Conservation (phyloP, 176 grass and related monocot genomes). For the Avena eriantha region DNA sequence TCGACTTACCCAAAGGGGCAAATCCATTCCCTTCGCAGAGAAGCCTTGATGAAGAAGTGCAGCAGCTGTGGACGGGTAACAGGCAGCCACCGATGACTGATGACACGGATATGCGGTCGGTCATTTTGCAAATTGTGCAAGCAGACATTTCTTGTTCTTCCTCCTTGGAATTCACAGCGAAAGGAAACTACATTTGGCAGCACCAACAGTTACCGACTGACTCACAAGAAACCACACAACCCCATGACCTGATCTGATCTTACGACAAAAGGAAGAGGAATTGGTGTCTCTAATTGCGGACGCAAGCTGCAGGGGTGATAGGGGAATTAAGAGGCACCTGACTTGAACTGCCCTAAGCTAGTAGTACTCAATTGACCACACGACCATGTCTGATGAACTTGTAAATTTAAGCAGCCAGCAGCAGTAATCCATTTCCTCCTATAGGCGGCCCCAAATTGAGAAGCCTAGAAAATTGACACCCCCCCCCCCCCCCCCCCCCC, state of each 20-base stretch:
- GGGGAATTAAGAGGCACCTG: background rate
- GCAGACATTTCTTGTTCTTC: background rate
- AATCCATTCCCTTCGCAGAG: slow-evolving; percentile 4
- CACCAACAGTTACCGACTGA: no score
- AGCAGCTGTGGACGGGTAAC: no score
- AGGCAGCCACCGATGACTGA: no score
- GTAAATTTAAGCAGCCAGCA: background rate
- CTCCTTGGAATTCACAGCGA: background rate
- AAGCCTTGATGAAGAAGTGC: background rate
- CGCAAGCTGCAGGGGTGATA: background rate
- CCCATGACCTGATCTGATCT: background rate
- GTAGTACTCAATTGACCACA: background rate
- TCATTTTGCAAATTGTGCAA: background rate
- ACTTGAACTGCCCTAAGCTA: background rate
- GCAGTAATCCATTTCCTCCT: background rate
- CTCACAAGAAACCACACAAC: background rate
- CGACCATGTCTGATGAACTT: background rate
- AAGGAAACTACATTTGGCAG: slow-evolving; percentile 15
- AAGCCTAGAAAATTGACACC: slow-evolving; percentile 27
- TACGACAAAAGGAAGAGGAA: background rate
- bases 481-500: no score
- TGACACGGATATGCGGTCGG: no score
- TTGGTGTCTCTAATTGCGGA: background rate
- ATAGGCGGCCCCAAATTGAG: background rate
- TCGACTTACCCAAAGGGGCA: slow-evolving; percentile 23